phyloP scores from a whole-genome alignment of 1,139 yeast genomes.

The Suhomyces anneliseae region DNA sequence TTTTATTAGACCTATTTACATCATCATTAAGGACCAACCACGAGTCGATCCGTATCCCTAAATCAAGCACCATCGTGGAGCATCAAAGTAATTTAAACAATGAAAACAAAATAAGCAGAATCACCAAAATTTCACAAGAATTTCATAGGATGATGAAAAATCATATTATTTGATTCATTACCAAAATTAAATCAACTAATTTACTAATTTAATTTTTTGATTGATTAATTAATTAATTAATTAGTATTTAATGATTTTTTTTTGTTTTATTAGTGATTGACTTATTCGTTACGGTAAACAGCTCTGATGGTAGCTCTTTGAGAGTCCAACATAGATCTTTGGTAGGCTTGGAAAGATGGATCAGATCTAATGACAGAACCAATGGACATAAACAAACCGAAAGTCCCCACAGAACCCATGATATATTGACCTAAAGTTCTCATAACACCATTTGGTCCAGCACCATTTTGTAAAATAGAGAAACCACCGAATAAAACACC shows the following conservation, averaged over 20 bases:
- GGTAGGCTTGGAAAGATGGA: slow-evolving; percentile 44
- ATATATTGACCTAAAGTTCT: slow-evolving; percentile 96
- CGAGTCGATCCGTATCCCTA: too few species aligned
- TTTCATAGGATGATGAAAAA: too few species aligned
- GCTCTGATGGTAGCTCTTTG: slow-evolving; percentile 41
- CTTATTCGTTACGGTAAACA: slow-evolving; percentile 17
- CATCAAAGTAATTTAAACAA: too few species aligned
- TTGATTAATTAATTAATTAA: too few species aligned
- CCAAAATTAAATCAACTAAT: too few species aligned
- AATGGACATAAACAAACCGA: slow-evolving; percentile 93
- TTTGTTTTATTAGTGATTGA: background rate
- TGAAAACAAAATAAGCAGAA: too few species aligned
- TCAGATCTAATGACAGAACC: slow-evolving; percentile 92
- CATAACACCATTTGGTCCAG: slow-evolving; percentile 98
- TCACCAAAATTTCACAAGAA: too few species aligned
- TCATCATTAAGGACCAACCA: background rate
- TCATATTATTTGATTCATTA: too few species aligned
- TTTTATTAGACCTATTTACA: slow-evolving; percentile 7
- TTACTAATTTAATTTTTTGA: too few species aligned
- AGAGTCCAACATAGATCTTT: slow-evolving; percentile 36
- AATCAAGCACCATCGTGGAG: too few species aligned
- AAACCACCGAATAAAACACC: slow-evolving; percentile 94
- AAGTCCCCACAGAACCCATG: slow-evolving; percentile 95
- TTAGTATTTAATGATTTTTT: background rate
- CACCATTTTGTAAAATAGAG: slow-evolving; percentile 87